Conservation (phyloP, 106 monocot species). For the Platanthera zijinensis region DNA sequence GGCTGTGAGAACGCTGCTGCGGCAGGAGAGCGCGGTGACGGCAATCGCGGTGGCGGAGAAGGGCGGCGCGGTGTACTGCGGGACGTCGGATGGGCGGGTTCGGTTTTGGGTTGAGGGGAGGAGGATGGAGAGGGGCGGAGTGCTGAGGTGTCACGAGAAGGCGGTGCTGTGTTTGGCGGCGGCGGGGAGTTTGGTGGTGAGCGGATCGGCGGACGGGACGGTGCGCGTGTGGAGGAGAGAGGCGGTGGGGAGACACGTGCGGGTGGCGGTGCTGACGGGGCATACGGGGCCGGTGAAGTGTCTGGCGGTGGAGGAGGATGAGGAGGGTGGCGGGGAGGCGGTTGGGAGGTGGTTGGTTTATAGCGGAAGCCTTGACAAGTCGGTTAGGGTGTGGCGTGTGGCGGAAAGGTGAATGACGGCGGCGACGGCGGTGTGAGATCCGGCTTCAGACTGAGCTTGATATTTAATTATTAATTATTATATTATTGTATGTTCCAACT, state of each 20-base stretch:
- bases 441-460: no score
- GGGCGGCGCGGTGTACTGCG: constrained; percentile 42
- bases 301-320: constrained; percentile 24
- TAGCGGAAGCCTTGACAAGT: constrained; percentile 52
- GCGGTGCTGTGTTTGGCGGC: constrained; percentile 61
- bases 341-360: constrained; percentile 27
- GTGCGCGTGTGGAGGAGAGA: constrained; percentile 49
- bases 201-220: constrained; percentile 50
- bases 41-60: constrained; percentile 31
- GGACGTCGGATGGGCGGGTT: constrained; percentile 53
- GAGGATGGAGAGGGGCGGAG: constrained; percentile 11
- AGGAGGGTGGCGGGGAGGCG: not conserved
- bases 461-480: no score
- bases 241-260: constrained; percentile 11
- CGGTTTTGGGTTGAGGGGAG: constrained; percentile 19
- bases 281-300: constrained; percentile 36
- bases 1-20: constrained; percentile 25
- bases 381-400: constrained; percentile 30
- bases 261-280: constrained; percentile 28
- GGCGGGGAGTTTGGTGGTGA: constrained; percentile 31
- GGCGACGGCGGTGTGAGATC: no score
- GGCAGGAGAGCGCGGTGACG: constrained; percentile 51
- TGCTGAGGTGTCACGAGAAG: constrained; percentile 32
- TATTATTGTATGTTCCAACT: no score
- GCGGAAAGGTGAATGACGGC: not conserved